Conservation (phyloP, 805 yeast genomes). For the Saccharomycopsis capsularis region DNA sequence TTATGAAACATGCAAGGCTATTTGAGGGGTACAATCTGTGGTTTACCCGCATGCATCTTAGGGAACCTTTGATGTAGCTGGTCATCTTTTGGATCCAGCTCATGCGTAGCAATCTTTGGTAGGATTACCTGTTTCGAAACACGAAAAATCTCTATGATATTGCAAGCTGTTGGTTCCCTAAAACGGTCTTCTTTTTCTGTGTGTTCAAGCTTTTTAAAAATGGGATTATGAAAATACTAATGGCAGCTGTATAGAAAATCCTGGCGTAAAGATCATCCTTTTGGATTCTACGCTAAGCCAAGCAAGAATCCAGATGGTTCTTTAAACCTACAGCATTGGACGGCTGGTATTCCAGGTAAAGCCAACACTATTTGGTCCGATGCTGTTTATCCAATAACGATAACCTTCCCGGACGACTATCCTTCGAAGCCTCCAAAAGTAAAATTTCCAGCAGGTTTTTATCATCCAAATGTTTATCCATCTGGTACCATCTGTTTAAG, state of each 20-base stretch:
- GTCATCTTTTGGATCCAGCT: too few species aligned
- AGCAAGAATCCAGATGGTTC: slow-evolving; percentile 72
- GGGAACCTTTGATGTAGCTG: too few species aligned
- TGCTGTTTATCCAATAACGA: slow-evolving; percentile 80
- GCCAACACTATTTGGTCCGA: slow-evolving; percentile 80
- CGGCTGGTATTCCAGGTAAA: slow-evolving; percentile 94
- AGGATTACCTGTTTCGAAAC: too few species aligned
- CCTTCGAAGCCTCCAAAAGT: slow-evolving; percentile 97
- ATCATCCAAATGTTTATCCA: slow-evolving; percentile 97
- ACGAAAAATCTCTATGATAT: too few species aligned
- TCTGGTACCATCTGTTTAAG: slow-evolving; percentile 94
- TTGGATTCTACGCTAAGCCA: slow-evolving; percentile 95
- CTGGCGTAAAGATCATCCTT: slow-evolving; percentile 98
- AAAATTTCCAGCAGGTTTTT: slow-evolving; percentile 79
- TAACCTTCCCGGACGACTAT: slow-evolving; percentile 81
- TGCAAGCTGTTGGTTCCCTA: too few species aligned
- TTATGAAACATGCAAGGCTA: too few species aligned
- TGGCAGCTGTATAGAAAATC: slow-evolving; percentile 51
- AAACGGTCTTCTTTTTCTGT: too few species aligned
- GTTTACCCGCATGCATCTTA: too few species aligned
- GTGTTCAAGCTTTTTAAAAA: too few species aligned
- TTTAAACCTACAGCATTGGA: slow-evolving; percentile 81
- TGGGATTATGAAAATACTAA: not conserved
- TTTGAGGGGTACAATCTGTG: too few species aligned
- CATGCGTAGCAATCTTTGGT: too few species aligned